A percentile compares a stretch with the other conserved stretches of the same genome.
Evolutionary conservation across 2,329 filamentous ascomycete species (phyloP).

Genomic region (Sarocladium oryzae): DNA sequence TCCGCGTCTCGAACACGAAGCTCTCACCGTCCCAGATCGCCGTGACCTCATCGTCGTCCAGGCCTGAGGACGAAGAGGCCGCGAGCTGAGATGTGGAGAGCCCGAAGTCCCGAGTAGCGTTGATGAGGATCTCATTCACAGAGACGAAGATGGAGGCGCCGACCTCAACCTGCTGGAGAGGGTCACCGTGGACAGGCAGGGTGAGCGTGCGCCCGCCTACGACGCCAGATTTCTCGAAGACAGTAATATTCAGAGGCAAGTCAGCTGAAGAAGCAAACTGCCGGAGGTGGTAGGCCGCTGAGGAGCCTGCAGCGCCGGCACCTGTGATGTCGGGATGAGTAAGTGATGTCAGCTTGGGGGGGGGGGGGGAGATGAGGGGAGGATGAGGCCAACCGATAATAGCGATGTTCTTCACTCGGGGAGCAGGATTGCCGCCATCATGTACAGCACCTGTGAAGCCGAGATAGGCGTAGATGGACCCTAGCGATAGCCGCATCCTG

Average conservation of each 20-base stretch:
- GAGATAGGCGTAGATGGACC: not conserved
- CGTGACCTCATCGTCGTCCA: conserved; percentile 48
- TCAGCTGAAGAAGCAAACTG: conserved; percentile 59
- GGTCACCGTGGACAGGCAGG: conserved; percentile 66
- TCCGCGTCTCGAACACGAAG: conserved; percentile 63
- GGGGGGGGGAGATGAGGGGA: not conserved
- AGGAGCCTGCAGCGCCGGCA: conserved; percentile 82
- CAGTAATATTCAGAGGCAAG: conserved; percentile 67
- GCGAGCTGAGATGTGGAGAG: conserved; percentile 43
- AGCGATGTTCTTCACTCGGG: conserved; percentile 18
- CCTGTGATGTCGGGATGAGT: conserved; percentile 42
- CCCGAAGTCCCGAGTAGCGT: conserved; percentile 65
- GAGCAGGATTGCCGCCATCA: not conserved
- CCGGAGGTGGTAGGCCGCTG: conserved; percentile 74
- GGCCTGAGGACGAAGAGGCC: conserved; percentile 25
- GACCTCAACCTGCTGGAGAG: conserved; percentile 67
- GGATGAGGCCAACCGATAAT: conserved; percentile 20
- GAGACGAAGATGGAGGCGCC: conserved; percentile 89
- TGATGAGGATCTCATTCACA: conserved; percentile 74
- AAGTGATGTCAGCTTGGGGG: no score
- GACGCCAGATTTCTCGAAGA: conserved; percentile 74
- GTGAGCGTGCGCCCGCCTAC: conserved; percentile 86
- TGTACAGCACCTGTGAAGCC: not conserved
- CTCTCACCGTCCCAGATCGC: conserved; percentile 78
- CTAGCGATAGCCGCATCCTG: conserved; percentile 4